Conservation (phyloP, 345 rosid genomes). For the Aquilaria malaccensis region DNA sequence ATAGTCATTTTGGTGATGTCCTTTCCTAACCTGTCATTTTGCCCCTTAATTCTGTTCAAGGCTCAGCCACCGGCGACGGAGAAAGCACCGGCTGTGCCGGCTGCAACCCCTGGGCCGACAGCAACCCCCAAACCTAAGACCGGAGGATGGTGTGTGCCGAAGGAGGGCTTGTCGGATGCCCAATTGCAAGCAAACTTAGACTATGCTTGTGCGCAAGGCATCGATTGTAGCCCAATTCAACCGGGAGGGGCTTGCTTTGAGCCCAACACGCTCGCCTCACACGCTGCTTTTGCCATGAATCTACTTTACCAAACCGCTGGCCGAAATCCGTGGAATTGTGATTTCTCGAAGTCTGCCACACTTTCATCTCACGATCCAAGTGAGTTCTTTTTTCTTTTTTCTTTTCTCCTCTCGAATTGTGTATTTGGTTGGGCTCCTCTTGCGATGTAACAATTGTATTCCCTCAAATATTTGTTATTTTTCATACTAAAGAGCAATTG, state of each 20-base stretch:
- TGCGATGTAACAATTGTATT: background rate
- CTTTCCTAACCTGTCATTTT: background rate
- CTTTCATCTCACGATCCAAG: slow-evolving; percentile 73
- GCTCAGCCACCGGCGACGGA: slow-evolving; percentile 22
- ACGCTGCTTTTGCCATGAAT: slow-evolving; percentile 92
- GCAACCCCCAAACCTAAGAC: slow-evolving; percentile 31
- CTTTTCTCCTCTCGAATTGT: background rate
- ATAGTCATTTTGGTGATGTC: too few relatives aligned
- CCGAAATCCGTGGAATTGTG: slow-evolving; percentile 47
- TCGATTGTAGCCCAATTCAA: slow-evolving; percentile 63
- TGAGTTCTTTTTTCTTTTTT: slow-evolving; percentile 22
- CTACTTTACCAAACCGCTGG: slow-evolving; percentile 53
- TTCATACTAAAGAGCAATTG: too few relatives aligned
- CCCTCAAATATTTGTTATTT: background rate
- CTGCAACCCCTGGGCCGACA: background rate
- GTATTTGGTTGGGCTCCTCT: too few relatives aligned
- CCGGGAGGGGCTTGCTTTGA: slow-evolving; percentile 86
- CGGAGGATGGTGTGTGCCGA: slow-evolving; percentile 63
- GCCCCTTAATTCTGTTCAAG: background rate
- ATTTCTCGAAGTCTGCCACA: slow-evolving; percentile 51
- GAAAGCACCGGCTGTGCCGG: background rate
- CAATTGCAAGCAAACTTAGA: slow-evolving; percentile 72
- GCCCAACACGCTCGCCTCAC: slow-evolving; percentile 62
- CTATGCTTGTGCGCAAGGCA: slow-evolving; percentile 71
- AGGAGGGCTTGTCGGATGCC: slow-evolving; percentile 35